Base-by-base conservation (phyloP, 2,329 filamentous ascomycete species). In the Trichoderma sp. region DNA sequence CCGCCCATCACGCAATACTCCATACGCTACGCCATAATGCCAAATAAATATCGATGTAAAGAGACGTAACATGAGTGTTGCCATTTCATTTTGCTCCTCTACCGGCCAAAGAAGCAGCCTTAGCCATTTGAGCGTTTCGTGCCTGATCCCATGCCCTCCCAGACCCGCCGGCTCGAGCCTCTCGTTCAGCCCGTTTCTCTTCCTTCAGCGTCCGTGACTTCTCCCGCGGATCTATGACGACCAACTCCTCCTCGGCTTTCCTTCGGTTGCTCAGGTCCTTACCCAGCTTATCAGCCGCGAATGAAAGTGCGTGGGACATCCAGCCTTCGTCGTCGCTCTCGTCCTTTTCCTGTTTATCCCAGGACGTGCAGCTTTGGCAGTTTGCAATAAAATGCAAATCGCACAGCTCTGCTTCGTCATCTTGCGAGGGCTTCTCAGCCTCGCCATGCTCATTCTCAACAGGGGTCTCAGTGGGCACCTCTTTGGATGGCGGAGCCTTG, bases 371-470 rank as follows among this genome's bases (percentile, higher is more conserved):
- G 58, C 94, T 97, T 79, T 97, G 94, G 80, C 96, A 99, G 77
- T 97, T 93, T 63, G 92, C 93, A 74, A 99, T 97, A 81, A 98
- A 99, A 80, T 99, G 96, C 43, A 99, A 83, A 80, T 98, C 96
- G 78, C 96, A 99, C 4, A 97, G 85, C 64, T 87, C 87, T 3
- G 90, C 91, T 79, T 97, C 93, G 50, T 92, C 89, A 3, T 91
- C 91, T 8, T 65, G 74, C 9, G 72, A 74, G 20, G 73, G 73
- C 79, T 74, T 66, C 4, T 50, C 75, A 47, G 76, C 76, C 6
- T 75, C 75, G 36, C 77, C 78, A 13, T 78, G 77, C 11, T 77
- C 75, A 30, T 84, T 73, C 84, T 80, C 69, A 83, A 77, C 28
- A 83, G 79, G 15, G 81, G 84, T 61, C 83, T 83, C 70, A 13